Percentiles rank a stretch among this genome's conserved stretches.
These are phyloP conservation scores for Colletotrichum incanum DNA, from an alignment of 2,329 filamentous ascomycete species.

Conservation along the genomic window DNA sequence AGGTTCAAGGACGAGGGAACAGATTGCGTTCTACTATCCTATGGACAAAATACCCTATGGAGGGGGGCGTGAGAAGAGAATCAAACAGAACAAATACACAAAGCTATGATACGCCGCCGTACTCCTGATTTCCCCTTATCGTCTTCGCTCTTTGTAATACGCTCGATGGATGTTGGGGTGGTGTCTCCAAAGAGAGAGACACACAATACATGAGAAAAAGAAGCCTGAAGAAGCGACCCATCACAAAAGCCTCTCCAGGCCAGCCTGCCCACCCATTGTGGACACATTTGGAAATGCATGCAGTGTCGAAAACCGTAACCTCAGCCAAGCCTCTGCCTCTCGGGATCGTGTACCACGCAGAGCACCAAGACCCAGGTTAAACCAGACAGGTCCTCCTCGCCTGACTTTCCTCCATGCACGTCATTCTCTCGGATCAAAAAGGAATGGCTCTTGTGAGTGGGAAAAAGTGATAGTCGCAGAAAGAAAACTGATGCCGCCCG, in stretches of 20 bases:
- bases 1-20: constrained; percentile 27
- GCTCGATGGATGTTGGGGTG: constrained; percentile 37
- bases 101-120: constrained; percentile 47
- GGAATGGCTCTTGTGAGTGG: constrained; percentile 27
- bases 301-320: constrained; percentile 17
- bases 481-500: constrained; percentile 1
- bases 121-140: constrained; percentile 46
- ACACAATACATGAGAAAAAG: constrained; percentile 44
- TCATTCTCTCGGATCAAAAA: constrained; percentile 15
- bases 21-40: constrained; percentile 43
- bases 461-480: constrained; percentile 1
- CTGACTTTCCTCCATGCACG: constrained; percentile 31
- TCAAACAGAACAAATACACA: constrained; percentile 44
- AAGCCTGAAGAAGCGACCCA: constrained; percentile 26
- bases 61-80: constrained; percentile 37
- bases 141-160: constrained; percentile 46
- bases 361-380: background rate
- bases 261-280: constrained; percentile 29
- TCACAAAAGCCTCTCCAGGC: constrained; percentile 37
- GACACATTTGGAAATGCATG: constrained; percentile 40
- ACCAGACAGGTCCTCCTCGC: background rate
- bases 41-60: constrained; percentile 41
- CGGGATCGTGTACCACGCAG: constrained; percentile 17
- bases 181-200: constrained; percentile 24
- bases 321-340: constrained; percentile 14